Conservation (phyloP, 331 rosid species). For the Pyrus hybrid region DNA sequence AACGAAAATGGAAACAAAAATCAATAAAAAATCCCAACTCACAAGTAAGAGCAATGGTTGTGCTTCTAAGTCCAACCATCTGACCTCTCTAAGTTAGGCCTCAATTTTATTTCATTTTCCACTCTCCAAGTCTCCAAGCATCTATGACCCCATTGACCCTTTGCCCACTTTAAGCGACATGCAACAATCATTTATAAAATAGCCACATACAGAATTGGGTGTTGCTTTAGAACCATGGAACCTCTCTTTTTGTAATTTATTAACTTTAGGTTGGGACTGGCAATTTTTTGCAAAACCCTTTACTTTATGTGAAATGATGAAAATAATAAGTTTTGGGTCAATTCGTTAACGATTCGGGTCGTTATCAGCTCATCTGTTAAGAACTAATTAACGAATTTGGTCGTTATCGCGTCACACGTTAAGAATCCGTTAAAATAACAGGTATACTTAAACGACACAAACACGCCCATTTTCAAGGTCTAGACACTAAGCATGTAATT, state of each 20-base stretch:
- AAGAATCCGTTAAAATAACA: too few species aligned
- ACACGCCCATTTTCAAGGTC: too few species aligned
- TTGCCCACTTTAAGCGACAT: not conserved
- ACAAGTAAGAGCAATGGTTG: not conserved
- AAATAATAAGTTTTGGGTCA: too few species aligned
- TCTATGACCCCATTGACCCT: constrained; percentile 6
- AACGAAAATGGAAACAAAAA: not conserved
- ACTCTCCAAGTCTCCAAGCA: not conserved
- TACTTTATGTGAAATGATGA: too few species aligned
- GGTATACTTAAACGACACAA: too few species aligned
- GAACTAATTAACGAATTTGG: too few species aligned
- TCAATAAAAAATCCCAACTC: not conserved
- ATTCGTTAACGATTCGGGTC: too few species aligned
- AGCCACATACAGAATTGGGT: not conserved
- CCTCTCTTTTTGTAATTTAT: not conserved
- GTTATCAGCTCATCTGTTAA: rapidly evolving
- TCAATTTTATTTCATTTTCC: not conserved
- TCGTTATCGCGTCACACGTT: rapidly evolving
- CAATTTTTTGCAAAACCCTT: too few species aligned
- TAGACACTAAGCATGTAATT: too few species aligned
- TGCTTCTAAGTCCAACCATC: not conserved
- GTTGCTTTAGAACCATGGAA: not conserved
- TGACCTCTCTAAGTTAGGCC: not conserved
- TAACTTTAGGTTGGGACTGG: not conserved
- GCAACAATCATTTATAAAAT: not conserved